Conservation (phyloP, 2,329 filamentous ascomycete genomes). For the Metarhizium robertsii region DNA sequence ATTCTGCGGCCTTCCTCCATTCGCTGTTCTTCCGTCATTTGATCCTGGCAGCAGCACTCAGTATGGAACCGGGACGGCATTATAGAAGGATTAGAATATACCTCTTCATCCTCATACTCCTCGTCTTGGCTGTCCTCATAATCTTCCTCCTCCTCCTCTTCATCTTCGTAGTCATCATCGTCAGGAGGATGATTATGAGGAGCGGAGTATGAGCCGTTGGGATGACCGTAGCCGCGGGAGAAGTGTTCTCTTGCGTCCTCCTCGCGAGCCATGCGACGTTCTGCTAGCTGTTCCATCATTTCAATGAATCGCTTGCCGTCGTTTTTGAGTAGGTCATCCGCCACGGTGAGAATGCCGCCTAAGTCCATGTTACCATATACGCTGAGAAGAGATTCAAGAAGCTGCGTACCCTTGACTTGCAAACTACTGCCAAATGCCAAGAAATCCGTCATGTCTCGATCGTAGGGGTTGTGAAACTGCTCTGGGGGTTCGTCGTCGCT, state of each 20-base stretch:
- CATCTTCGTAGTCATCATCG: constrained; percentile 65
- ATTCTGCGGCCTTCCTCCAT: constrained; percentile 98
- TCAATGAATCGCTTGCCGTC: constrained; percentile 99
- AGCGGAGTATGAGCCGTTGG: constrained; percentile 50
- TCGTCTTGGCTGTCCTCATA: constrained; percentile 54
- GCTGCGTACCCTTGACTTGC: constrained; percentile 71
- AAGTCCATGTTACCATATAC: constrained; percentile 40
- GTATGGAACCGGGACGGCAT: constrained; percentile 31
- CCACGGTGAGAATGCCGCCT: constrained; percentile 97
- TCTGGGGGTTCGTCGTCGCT: constrained; percentile 59
- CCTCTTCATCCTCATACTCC: constrained; percentile 73
- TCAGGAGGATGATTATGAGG: constrained; percentile 68
- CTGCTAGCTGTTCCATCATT: constrained; percentile 99
- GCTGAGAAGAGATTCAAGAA: constrained; percentile 33
- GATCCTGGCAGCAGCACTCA: constrained; percentile 58
- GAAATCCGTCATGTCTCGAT: constrained; percentile 70
- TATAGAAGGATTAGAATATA: constrained; percentile 37
- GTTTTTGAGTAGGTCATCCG: constrained; percentile 96
- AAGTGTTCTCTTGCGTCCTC: constrained; percentile 65
- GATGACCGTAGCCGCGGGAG: constrained; percentile 47
- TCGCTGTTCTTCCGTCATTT: constrained; percentile 94
- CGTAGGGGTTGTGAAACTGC: constrained; percentile 55
- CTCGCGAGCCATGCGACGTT: constrained; percentile 93
- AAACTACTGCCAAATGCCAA: constrained; percentile 97
- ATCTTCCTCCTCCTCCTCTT: constrained; percentile 53